A percentile compares a stretch with the other conserved stretches of the same genome.
Evolutionary conservation across 2,329 filamentous ascomycete genomes (phyloP).

Genomic region (Zymoseptoria ardabiliae): DNA sequence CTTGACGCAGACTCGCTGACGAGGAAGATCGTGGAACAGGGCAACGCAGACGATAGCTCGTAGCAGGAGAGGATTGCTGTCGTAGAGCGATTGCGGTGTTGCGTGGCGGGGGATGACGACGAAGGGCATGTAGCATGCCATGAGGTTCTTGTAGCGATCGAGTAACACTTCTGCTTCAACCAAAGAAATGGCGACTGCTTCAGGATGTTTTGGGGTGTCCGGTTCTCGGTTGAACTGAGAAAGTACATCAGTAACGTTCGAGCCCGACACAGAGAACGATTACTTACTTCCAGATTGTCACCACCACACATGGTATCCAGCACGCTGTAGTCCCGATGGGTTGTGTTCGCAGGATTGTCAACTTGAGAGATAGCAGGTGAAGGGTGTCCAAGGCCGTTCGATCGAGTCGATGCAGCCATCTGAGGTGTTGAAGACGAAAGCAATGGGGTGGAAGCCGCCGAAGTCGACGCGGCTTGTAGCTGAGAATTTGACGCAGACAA

Average conservation of each 20-base stretch:
- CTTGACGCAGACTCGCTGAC: slow-evolving; percentile 22
- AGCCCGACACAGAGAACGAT: background rate
- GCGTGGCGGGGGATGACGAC: slow-evolving; percentile 17
- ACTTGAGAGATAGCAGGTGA: background rate
- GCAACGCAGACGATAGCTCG: slow-evolving; percentile 25
- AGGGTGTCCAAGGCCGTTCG: background rate
- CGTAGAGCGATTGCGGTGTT: slow-evolving; percentile 18
- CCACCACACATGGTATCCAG: background rate
- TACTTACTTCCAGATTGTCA: background rate
- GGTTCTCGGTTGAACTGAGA: background rate
- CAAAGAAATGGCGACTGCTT: slow-evolving; percentile 13
- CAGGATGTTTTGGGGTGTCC: background rate
- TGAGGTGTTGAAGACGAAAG: slow-evolving; percentile 15
- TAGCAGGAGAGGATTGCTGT: slow-evolving; percentile 23
- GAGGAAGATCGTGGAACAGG: slow-evolving; percentile 22
- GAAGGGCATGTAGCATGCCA: slow-evolving; percentile 23
- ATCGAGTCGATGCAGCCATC: background rate
- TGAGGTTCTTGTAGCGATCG: slow-evolving; percentile 21
- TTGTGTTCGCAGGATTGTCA: background rate
- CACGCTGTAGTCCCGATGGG: background rate
- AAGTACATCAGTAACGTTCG: background rate
- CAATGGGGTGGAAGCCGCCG: slow-evolving; percentile 17
- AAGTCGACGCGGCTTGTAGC: slow-evolving; percentile 7
- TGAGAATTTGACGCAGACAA: slow-evolving; percentile 14
- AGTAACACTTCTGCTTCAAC: slow-evolving; percentile 23